Evolutionary conservation across 176 grass and related monocot genomes (phyloP).

Genomic region (Aegilops longissima): DNA sequence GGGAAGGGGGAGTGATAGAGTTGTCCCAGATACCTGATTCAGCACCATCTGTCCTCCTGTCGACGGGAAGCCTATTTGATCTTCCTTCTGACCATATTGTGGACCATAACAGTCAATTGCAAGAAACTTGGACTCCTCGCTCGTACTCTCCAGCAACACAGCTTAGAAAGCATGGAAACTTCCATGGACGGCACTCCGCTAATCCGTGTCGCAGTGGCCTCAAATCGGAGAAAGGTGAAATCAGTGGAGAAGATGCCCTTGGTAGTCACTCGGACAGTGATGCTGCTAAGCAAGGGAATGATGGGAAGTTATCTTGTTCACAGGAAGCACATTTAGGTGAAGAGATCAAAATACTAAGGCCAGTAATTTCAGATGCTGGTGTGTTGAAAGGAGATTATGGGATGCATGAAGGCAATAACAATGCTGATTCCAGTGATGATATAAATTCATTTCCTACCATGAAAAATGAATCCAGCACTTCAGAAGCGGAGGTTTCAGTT

Average conservation of each 20-base stretch:
- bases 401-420: neutral
- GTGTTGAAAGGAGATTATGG: constrained; percentile 11
- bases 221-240: constrained; percentile 24
- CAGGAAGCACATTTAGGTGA: constrained; percentile 36
- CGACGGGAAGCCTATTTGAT: constrained; percentile 41
- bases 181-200: neutral
- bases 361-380: constrained; percentile 21
- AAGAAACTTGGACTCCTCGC: constrained; percentile 50
- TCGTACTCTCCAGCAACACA: constrained; percentile 22
- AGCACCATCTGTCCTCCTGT: constrained; percentile 58
- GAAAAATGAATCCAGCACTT: neutral
- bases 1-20: constrained; percentile 37
- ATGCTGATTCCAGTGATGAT: neutral
- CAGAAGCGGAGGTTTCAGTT: constrained; percentile 9
- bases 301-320: constrained; percentile 31
- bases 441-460: neutral
- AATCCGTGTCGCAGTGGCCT: neutral
- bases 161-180: constrained; percentile 27
- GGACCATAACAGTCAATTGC: constrained; percentile 7
- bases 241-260: neutral
- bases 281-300: constrained; percentile 34
- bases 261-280: constrained; percentile 13
- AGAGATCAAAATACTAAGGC: constrained; percentile 39
- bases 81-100: no score
- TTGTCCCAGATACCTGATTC: constrained; percentile 60